Evolutionary conservation across 1,284 basidiomycete genomes (phyloP), one percentile per base, ranked within the genome.

Genomic region (Ceratobasidium sp.): DNA sequence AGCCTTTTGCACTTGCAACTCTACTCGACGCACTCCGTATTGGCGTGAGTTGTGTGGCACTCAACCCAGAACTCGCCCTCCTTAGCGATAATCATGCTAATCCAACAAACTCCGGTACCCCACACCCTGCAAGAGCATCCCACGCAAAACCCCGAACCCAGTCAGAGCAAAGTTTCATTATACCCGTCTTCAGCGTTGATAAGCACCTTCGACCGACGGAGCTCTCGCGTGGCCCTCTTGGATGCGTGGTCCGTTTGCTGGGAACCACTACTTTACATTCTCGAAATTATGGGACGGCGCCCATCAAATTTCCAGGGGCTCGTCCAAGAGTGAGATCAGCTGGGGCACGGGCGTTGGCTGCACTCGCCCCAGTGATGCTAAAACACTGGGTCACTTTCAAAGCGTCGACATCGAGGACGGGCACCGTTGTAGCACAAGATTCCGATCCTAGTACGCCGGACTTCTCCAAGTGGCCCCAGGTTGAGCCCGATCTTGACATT

Each of bases 161-260:
- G 9, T 7, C 29, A 4, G 29, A 53, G 11, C 22, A 17, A 9
- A 62, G 36, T 31, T 60, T 72, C 27, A 60, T 72, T 47, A 53
- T 72, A 19, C 69, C 69, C 0, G 69, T 72, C 9, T 72, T 62
- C 19, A 60, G 47, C n/a, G 60, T 62, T 24, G 69, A 72, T 8
- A 44, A 72, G 17, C 62, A 72, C 41, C 44, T 72, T n/a, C 69
- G 69, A 1, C 69, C 57, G 22, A 72, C 69, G 6, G 69, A 60
- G 14, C 47, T 72, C 19, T 9, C 57, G 9, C 69, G 57, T 15
- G 69, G 69, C 22, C 69, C 69, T 14, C 69, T 72, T n/a, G 69
- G 69, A 62, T 22, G 44, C 29, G 36, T 72, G 1, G 36, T 72
- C 17, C 69, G 69, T 24, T 29, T 62, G 0, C 57, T 72, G 17